Percentiles rank a stretch among this genome's conserved stretches.
Conservation (phyloP, 257 asterid genomes). For the Solanum habrochaites region DNA sequence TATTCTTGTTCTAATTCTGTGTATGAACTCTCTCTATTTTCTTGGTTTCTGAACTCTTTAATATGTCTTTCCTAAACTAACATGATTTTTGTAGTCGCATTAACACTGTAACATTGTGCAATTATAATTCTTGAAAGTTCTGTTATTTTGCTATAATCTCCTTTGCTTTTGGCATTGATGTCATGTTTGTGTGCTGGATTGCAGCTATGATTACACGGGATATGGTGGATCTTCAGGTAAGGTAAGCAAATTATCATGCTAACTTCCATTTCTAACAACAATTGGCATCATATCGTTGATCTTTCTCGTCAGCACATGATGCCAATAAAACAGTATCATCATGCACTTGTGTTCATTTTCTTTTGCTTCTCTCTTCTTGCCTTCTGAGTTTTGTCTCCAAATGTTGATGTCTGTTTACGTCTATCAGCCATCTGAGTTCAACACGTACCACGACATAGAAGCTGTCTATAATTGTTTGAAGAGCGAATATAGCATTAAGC, state of each 20-base stretch:
- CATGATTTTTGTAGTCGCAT: background rate
- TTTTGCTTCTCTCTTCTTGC: background rate
- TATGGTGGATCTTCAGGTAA: constrained; percentile 96
- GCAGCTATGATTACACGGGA: constrained; percentile 98
- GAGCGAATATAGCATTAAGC: constrained; percentile 69
- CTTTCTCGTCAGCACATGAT: background rate
- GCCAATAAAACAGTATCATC: background rate
- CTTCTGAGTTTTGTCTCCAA: background rate
- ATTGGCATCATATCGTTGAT: background rate
- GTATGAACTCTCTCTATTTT: background rate
- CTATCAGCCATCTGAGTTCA: constrained; percentile 86
- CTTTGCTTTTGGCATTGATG: background rate
- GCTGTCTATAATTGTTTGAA: constrained; percentile 84
- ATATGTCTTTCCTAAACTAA: background rate
- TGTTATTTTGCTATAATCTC: background rate
- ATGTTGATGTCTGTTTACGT: constrained; percentile 1
- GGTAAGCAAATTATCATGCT: constrained; percentile 41
- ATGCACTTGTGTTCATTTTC: background rate
- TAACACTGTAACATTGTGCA: background rate
- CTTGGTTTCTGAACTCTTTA: background rate
- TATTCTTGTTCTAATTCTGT: background rate
- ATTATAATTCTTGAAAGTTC: background rate
- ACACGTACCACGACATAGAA: constrained; percentile 90
- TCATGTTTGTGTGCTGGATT: constrained; percentile 2
- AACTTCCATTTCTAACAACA: background rate